Base-by-base conservation (phyloP, 345 rosid genomes). In the Syzygium aqueum region DNA sequence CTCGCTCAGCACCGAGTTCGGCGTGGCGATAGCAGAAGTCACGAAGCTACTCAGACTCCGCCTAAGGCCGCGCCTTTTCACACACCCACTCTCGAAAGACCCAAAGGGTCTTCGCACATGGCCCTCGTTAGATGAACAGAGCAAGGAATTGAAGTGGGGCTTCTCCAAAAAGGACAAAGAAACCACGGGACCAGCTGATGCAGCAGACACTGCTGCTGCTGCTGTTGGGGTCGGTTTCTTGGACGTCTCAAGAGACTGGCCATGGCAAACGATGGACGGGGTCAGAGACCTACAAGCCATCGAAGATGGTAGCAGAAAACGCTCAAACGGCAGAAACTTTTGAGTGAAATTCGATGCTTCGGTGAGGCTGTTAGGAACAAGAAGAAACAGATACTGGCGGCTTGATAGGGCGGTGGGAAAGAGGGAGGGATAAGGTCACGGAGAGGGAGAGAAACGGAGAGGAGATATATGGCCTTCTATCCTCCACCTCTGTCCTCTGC, bases 1-100 rank as follows among this genome's bases (percentile, higher is more conserved):
- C 82, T 97, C 97, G 53, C 96, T 97, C 67, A 97, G 97, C 84
- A 97, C 92, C 63, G 97, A 91, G 88, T 95, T 96, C 40, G 98
- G 95, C 14, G 98, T 88, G 14, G 95, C 97, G 40, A 96, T 91
- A 49, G 98, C 98, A 8, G 92, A 93, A 30, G 97, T 90, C 78
- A 92, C 91, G 77, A 91, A 89, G 11, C 91, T 86, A 51, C 87
- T 84, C 84, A 89, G 87, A 84, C 90, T 87, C 80, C 91, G 91
- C 88, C 51, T 77, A 54, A 85, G 87, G n/a, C 89, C 54, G 25
- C 65, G 40, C 27, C 87, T 82, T 46, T 43, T 50, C 13, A 77
- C 43, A n/a, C 86, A 53, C 85, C 87, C 89, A 85, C 37, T 65
- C 4, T 84, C 65, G 6, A 84, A 43, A 84, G 46, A 8, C 86